Conservation (phyloP, 192 early-diverging fungal species). For the Coemansia interrupta region DNA sequence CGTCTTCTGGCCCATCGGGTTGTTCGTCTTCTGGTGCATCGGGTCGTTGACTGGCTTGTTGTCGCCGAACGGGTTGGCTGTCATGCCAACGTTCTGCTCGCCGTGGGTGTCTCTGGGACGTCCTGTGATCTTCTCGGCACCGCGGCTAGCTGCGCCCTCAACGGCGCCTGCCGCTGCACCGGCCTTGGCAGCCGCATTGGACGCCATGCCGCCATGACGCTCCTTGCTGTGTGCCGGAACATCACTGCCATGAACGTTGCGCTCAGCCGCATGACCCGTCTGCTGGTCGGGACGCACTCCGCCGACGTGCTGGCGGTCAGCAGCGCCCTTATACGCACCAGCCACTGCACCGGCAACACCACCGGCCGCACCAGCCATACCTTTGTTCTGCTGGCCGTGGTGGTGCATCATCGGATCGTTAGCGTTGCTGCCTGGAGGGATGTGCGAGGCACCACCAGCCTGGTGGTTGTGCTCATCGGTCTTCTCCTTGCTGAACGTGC, state of each 20-base stretch:
- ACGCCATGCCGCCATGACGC: conserved; percentile 1
- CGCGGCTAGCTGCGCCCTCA: not conserved
- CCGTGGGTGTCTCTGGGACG: not conserved
- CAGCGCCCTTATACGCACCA: conserved; percentile 5
- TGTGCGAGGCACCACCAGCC: not conserved
- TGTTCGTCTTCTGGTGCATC: not conserved
- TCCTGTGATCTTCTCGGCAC: conserved; percentile 1
- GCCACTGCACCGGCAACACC: conserved; percentile 6
- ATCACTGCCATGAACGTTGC: conserved; percentile 1
- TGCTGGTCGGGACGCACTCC: not conserved
- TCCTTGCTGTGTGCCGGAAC: not conserved
- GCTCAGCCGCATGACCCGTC: not conserved
- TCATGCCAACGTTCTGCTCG: not conserved
- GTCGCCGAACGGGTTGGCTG: not conserved
- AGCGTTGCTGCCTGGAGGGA: not conserved
- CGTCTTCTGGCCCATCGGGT: too few species aligned
- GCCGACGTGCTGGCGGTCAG: not conserved
- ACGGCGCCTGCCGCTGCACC: not conserved
- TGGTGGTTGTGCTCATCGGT: conserved; percentile 12
- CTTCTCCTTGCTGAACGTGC: conserved; percentile 8
- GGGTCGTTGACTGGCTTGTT: not conserved
- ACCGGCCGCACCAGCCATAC: not conserved
- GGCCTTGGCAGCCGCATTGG: conserved; percentile 1
- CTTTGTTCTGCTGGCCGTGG: not conserved
- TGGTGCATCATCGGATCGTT: not conserved